These are phyloP conservation scores for Penicillium psychrosexuale DNA, from an alignment of 2,329 filamentous ascomycete genomes.

Conservation along the genomic window DNA sequence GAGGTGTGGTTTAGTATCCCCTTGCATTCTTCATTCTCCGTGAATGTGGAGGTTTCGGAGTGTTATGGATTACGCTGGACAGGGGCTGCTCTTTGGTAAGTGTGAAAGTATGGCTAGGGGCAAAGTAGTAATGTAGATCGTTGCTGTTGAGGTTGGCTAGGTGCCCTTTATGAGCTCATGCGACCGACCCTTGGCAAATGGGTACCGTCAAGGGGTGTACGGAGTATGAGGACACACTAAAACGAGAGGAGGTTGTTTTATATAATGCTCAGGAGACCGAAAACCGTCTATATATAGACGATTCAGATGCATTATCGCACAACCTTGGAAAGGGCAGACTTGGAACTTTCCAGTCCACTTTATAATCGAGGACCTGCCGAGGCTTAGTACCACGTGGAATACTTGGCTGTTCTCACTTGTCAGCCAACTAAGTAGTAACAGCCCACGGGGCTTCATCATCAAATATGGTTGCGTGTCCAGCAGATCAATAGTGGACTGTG, in stretches of 20 bases:
- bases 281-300: background rate
- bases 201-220: conserved; percentile 2
- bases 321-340: background rate
- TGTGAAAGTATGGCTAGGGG: background rate
- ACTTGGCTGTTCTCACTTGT: background rate
- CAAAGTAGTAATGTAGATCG: background rate
- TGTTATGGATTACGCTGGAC: conserved; percentile 3
- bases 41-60: conserved; percentile 17
- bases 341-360: background rate
- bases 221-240: background rate
- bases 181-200: background rate
- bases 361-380: background rate
- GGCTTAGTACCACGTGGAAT: conserved; percentile 3
- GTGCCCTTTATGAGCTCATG: background rate
- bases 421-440: background rate
- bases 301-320: background rate
- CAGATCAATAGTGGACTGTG: background rate
- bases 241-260: background rate
- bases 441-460: background rate
- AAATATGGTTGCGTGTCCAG: background rate
- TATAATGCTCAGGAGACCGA: background rate
- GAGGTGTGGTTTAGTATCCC: conserved; percentile 13
- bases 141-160: background rate
- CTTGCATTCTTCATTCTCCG: conserved; percentile 21
- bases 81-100: conserved; percentile 7